Conservation (phyloP, 768 basidiomycete species). For the Hypholoma sublateritium region DNA sequence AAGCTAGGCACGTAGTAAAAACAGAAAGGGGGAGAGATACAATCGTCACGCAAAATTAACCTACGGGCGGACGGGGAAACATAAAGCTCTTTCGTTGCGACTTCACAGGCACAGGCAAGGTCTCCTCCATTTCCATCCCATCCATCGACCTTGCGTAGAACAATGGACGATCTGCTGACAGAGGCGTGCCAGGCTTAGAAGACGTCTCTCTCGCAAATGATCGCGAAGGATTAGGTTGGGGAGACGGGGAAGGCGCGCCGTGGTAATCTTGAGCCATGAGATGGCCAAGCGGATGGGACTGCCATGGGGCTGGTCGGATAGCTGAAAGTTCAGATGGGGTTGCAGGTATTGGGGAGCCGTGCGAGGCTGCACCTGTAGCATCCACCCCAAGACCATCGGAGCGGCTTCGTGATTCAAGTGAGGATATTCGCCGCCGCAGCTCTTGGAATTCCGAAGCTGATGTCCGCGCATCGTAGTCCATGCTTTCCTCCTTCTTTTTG, state of each 20-base stretch:
- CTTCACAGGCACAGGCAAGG: constrained; percentile 19
- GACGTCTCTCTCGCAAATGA: constrained; percentile 10
- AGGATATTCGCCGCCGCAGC: constrained; percentile 13
- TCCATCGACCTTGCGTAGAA: constrained; percentile 6
- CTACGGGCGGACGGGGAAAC: constrained; percentile 4
- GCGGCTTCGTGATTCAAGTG: constrained; percentile 11
- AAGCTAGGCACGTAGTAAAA: neutral
- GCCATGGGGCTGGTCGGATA: neutral
- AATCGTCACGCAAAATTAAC: neutral
- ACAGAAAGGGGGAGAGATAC: neutral
- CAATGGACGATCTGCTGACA: constrained; percentile 5
- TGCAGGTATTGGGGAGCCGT: constrained; percentile 4
- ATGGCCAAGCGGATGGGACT: constrained; percentile 13
- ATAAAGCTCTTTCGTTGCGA: constrained; percentile 20
- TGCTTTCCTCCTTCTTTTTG: constrained; percentile 3
- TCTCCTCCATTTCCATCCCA: constrained; percentile 14
- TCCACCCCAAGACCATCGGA: neutral
- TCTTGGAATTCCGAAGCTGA: constrained; percentile 12
- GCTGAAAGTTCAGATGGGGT: constrained; percentile 2
- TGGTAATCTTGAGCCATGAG: constrained; percentile 11
- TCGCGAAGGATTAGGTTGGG: neutral
- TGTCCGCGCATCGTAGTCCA: constrained; percentile 3
- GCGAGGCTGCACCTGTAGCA: neutral
- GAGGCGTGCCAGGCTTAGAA: constrained; percentile 13
- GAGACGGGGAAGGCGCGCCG: neutral